Conservation (phyloP, 345 rosid species). For the Combretum micranthum region DNA sequence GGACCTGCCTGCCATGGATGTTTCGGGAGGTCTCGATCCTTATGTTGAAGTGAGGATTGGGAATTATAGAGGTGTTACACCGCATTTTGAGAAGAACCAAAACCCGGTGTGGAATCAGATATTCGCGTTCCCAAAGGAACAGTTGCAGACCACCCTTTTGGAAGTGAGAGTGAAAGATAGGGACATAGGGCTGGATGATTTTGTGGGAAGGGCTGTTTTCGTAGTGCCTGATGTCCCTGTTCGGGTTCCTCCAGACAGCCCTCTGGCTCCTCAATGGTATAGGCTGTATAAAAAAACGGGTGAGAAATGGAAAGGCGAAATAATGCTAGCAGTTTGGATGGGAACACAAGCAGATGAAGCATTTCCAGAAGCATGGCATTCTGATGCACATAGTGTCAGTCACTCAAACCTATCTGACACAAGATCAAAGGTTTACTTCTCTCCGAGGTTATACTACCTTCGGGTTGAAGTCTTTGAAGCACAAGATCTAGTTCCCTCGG, state of each 20-base stretch:
- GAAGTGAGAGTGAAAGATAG: slow-evolving; percentile 82
- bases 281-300: slow-evolving; percentile 60
- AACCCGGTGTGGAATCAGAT: slow-evolving; percentile 86
- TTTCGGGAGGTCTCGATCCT: slow-evolving; percentile 86
- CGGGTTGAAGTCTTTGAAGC: slow-evolving; percentile 71
- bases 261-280: slow-evolving; percentile 96
- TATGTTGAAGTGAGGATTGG: slow-evolving; percentile 94
- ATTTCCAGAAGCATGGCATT: slow-evolving; percentile 95
- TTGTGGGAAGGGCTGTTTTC: slow-evolving; percentile 46
- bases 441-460: slow-evolving; percentile 85
- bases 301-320: slow-evolving; percentile 55
- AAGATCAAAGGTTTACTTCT: slow-evolving; percentile 82
- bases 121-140: slow-evolving; percentile 87
- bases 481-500: slow-evolving; percentile 71
- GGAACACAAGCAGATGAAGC: slow-evolving; percentile 98
- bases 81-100: slow-evolving; percentile 73
- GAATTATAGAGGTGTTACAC: slow-evolving; percentile 79
- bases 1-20: slow-evolving; percentile 80
- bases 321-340: slow-evolving; percentile 98
- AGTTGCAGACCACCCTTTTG: slow-evolving; percentile 60
- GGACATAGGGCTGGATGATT: slow-evolving; percentile 76
- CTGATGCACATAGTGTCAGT: slow-evolving; percentile 78
- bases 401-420: slow-evolving; percentile 67
- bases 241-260: slow-evolving; percentile 90
- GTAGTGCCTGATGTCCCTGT: slow-evolving; percentile 70